phyloP scores from a whole-genome alignment of 306 rosid species.

The Quercus dentata region DNA sequence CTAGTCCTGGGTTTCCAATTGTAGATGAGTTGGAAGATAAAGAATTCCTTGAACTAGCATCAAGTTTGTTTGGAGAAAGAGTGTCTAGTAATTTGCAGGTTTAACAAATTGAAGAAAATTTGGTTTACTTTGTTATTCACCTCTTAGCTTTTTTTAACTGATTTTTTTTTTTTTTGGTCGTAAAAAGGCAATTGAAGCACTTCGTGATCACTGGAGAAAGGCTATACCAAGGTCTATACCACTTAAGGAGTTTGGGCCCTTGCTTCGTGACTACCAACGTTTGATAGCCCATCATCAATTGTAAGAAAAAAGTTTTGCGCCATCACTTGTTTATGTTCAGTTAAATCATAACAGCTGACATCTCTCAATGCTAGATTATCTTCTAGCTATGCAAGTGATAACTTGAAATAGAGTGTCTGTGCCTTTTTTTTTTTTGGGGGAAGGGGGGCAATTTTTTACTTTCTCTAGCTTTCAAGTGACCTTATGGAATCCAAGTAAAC shows the following conservation, averaged over 20 bases:
- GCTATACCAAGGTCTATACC: conserved; percentile 61
- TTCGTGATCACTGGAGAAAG: conserved; percentile 79
- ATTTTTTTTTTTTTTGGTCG: not conserved
- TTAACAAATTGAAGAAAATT: conserved; percentile 30
- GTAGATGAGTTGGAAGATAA: conserved; percentile 65
- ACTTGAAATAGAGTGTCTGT: not conserved
- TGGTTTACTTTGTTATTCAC: not conserved
- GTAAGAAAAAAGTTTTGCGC: conserved; percentile 43
- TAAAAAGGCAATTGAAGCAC: conserved; percentile 52
- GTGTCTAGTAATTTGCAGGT: conserved; percentile 37
- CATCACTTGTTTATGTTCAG: conserved; percentile 10
- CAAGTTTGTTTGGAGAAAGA: conserved; percentile 42
- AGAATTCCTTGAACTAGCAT: conserved; percentile 76
- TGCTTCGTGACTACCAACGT: conserved; percentile 89
- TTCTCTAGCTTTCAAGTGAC: not conserved
- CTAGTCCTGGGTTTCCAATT: conserved; percentile 50
- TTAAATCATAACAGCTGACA: not conserved
- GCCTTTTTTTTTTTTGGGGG: not conserved
- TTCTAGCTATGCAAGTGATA: conserved; percentile 1
- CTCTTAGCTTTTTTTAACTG: conserved; percentile 12
- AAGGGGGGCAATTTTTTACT: no score
- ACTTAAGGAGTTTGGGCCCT: conserved; percentile 83
- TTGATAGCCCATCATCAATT: conserved; percentile 43
- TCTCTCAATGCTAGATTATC: not conserved
- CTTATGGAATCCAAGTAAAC: not conserved